Percentiles rank a stretch among this genome's conserved stretches.
Evolutionary conservation across 2,329 filamentous ascomycete species (phyloP).

Genomic region (Pseudocercospora musae): DNA sequence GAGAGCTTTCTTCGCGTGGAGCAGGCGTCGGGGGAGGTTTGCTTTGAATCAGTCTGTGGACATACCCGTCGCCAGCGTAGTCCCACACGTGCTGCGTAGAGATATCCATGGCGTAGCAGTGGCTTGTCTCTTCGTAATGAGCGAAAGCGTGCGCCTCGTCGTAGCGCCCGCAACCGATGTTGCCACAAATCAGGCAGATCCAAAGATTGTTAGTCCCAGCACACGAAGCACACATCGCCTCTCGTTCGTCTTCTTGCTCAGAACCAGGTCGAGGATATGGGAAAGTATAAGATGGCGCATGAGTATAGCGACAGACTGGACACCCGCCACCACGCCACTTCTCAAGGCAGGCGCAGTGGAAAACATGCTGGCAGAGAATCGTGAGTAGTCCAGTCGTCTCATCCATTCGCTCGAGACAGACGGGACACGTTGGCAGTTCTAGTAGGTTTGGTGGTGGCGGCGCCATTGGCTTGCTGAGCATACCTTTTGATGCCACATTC

Average conservation of each 20-base stretch:
- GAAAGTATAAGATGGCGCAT: conserved; percentile 49
- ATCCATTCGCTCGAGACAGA: conserved; percentile 97
- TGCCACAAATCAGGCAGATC: conserved; percentile 93
- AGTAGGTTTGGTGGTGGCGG: conserved; percentile 79
- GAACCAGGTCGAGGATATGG: conserved; percentile 34
- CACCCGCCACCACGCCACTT: conserved; percentile 95
- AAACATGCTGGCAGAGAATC: conserved; percentile 95
- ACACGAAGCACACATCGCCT: conserved; percentile 77
- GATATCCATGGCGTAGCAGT: conserved; percentile 90
- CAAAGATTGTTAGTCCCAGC: conserved; percentile 79
- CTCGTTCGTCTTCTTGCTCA: conserved; percentile 46
- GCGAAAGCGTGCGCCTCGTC: conserved; percentile 85
- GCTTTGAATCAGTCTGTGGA: conserved; percentile 89
- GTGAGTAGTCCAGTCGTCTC: conserved; percentile 93
- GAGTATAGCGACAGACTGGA: conserved; percentile 89
- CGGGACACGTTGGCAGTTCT: conserved; percentile 91
- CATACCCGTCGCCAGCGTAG: conserved; percentile 92
- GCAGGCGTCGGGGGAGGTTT: conserved; percentile 60
- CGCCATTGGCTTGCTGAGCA: conserved; percentile 57
- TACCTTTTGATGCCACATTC: conserved; percentile 14
- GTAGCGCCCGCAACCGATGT: conserved; percentile 89
- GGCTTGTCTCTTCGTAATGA: conserved; percentile 84
- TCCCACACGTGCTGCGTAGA: conserved; percentile 97
- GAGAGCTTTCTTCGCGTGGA: conserved; percentile 47
- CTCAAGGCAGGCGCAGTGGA: conserved; percentile 92